Evolutionary conservation across 1,284 basidiomycete species (phyloP).

Genomic region (Peniophora sp.): DNA sequence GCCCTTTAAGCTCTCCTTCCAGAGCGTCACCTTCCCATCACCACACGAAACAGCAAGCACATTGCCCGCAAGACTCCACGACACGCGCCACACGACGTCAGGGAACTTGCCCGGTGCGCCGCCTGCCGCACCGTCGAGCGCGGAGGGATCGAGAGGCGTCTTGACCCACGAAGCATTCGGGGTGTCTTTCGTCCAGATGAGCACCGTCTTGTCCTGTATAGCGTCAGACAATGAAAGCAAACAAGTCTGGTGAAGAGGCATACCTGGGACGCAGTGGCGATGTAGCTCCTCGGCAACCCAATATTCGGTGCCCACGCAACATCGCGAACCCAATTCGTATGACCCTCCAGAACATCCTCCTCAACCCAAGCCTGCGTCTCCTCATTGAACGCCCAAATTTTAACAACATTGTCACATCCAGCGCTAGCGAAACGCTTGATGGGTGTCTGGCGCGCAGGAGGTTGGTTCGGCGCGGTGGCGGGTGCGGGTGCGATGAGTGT

Average conservation of each 20-base stretch:
- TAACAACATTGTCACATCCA: constrained; percentile 93
- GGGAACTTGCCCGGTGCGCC: constrained; percentile 71
- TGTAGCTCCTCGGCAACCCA: constrained; percentile 89
- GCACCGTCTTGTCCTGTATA: constrained; percentile 76
- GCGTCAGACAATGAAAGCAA: not conserved
- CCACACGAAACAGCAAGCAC: constrained; percentile 96
- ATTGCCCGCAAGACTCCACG: constrained; percentile 96
- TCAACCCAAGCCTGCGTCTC: constrained; percentile 81
- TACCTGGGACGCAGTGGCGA: constrained; percentile 91
- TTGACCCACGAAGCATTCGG: constrained; percentile 80
- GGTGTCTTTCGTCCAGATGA: constrained; percentile 90
- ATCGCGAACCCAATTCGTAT: constrained; percentile 97
- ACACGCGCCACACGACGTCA: constrained; percentile 95
- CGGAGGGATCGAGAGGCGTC: constrained; percentile 75
- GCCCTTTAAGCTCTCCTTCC: constrained; percentile 96
- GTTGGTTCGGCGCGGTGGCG: constrained; percentile 18
- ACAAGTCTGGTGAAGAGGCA: constrained; percentile 13
- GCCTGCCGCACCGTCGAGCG: constrained; percentile 32
- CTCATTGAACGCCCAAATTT: constrained; percentile 86
- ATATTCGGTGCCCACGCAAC: constrained; percentile 98
- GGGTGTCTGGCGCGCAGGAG: constrained; percentile 10
- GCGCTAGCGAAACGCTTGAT: constrained; percentile 91
- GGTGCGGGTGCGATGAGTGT: constrained; percentile 67
- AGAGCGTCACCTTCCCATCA: constrained; percentile 95
- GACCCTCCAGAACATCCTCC: constrained; percentile 84